phyloP scores from a whole-genome alignment of 2,329 filamentous ascomycete genomes.

The Cladophialophora chaetospira region DNA sequence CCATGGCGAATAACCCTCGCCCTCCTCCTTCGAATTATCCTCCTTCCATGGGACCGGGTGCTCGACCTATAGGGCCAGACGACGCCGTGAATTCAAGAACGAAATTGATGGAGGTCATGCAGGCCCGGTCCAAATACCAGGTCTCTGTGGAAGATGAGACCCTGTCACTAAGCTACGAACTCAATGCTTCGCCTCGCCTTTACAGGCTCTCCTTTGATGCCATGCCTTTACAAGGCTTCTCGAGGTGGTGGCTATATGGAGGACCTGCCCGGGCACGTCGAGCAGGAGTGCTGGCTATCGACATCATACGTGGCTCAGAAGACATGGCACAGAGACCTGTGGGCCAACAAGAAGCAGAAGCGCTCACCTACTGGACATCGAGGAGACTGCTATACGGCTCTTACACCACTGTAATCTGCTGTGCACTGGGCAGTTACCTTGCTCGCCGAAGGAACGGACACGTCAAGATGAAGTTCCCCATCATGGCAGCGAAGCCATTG shows the following conservation, averaged over 20 bases:
- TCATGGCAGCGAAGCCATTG: slow-evolving; percentile 28
- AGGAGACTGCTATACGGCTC: slow-evolving; percentile 23
- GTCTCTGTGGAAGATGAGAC: slow-evolving; percentile 21
- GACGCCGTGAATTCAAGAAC: slow-evolving; percentile 1
- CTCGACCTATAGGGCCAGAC: slow-evolving; percentile 26
- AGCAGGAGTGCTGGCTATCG: slow-evolving; percentile 26
- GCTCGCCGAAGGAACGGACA: slow-evolving; percentile 23
- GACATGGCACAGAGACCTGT: slow-evolving; percentile 22
- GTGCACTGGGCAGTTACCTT: slow-evolving; percentile 12
- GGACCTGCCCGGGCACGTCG: slow-evolving; percentile 18
- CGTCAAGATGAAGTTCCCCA: slow-evolving; percentile 33
- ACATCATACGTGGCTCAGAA: slow-evolving; percentile 28
- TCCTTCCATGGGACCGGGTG: slow-evolving; percentile 32
- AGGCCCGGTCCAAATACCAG: slow-evolving; percentile 27
- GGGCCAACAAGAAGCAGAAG: slow-evolving; percentile 32
- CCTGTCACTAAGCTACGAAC: slow-evolving; percentile 28
- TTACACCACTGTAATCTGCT: slow-evolving; percentile 10
- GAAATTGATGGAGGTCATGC: slow-evolving; percentile 20
- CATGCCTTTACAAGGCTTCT: slow-evolving; percentile 27
- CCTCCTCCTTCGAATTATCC: slow-evolving; percentile 27
- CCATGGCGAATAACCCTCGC: slow-evolving; percentile 21
- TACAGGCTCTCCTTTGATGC: slow-evolving; percentile 30
- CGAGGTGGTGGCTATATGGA: slow-evolving; percentile 26
- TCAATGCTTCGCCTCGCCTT: slow-evolving; percentile 22
- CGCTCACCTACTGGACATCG: slow-evolving; percentile 24